Conservation (phyloP, 2,329 filamentous ascomycete species). For the Hypoxylon sp. region DNA sequence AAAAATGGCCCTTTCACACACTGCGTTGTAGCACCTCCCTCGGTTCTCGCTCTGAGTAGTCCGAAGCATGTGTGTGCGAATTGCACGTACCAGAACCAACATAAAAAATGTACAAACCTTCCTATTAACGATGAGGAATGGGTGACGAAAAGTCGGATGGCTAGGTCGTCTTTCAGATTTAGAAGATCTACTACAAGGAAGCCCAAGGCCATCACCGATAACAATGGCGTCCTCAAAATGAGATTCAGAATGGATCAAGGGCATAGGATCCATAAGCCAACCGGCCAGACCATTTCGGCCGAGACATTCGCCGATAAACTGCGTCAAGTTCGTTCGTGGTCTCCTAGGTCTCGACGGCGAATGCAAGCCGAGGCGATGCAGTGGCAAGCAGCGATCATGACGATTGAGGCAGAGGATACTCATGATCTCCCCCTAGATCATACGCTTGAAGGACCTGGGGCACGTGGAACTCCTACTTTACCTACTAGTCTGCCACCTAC, state of each 20-base stretch:
- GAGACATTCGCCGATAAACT: conserved; percentile 50
- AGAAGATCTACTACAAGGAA: conserved; percentile 34
- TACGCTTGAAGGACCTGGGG: background rate
- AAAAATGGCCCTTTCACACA: conserved; percentile 51
- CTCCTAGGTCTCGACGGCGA: conserved; percentile 47
- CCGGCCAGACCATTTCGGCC: conserved; percentile 25
- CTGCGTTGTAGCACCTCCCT: conserved; percentile 49
- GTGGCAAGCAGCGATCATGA: conserved; percentile 53
- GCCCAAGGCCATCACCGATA: conserved; percentile 23
- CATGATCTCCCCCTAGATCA: conserved; percentile 5
- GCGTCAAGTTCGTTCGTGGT: conserved; percentile 43
- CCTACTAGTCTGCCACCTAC: conserved; percentile 8
- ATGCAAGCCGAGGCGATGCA: conserved; percentile 50
- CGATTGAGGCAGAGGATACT: conserved; percentile 48
- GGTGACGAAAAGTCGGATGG: conserved; percentile 37
- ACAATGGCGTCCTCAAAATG: conserved; percentile 1
- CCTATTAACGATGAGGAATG: conserved; percentile 48
- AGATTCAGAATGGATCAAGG: conserved; percentile 18
- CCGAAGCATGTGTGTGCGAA: conserved; percentile 53
- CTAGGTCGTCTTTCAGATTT: conserved; percentile 26
- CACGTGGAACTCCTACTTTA: conserved; percentile 3
- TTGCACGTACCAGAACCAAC: conserved; percentile 53
- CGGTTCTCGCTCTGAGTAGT: conserved; percentile 46
- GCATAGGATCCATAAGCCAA: conserved; percentile 31
- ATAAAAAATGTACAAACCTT: conserved; percentile 52